phyloP scores from a whole-genome alignment of 2,329 filamentous ascomycete species.

The Cladobotryum protrusum region DNA sequence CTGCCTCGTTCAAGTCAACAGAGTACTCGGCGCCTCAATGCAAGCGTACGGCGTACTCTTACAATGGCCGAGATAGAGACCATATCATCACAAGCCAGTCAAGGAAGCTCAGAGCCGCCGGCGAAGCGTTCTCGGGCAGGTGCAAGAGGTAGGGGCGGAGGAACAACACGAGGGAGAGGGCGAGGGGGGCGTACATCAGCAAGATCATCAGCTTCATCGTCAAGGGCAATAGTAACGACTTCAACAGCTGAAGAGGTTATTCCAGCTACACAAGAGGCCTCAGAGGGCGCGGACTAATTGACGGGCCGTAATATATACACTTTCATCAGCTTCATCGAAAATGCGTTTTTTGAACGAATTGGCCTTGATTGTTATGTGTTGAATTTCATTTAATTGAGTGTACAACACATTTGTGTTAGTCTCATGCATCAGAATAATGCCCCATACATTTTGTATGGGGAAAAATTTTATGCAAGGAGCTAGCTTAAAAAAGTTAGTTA shows the following conservation, averaged over 20 bases:
- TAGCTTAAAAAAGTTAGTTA: no score
- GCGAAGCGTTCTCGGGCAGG: background rate
- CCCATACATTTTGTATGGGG: no score
- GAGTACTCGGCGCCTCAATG: background rate
- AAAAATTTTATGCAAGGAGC: no score
- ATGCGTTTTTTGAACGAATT: background rate
- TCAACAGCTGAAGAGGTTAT: background rate
- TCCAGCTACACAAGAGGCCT: background rate
- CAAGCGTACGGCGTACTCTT: background rate
- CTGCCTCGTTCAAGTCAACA: no score
- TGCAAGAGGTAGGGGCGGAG: background rate
- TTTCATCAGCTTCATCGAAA: background rate
- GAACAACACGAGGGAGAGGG: background rate
- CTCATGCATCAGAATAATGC: no score
- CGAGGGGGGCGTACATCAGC: background rate
- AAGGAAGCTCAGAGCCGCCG: background rate
- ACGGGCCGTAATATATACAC: background rate
- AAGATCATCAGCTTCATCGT: background rate
- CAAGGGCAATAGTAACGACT: background rate
- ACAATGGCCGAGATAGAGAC: background rate
- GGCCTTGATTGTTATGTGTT: background rate
- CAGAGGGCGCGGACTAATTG: background rate
- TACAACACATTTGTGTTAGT: background rate
- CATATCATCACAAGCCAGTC: background rate
- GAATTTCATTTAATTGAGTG: background rate